phyloP scores from a whole-genome alignment of 1,284 basidiomycete species.

The Rhodotorula glutinis region DNA sequence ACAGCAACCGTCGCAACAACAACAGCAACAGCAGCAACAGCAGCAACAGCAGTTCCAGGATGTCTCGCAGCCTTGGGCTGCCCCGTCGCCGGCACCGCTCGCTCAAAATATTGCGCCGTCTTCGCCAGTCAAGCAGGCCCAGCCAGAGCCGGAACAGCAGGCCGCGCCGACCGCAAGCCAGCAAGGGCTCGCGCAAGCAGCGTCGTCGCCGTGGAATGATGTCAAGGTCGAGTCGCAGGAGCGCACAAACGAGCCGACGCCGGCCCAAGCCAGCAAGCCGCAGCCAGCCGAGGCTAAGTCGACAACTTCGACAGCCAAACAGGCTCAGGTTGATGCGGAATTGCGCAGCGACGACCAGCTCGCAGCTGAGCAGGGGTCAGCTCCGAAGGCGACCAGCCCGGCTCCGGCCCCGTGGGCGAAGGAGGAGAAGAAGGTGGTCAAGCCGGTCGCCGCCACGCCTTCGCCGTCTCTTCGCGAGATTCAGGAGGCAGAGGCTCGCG shows the following conservation, averaged over 20 bases:
- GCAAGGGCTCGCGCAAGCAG: no score
- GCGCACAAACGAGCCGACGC: no score
- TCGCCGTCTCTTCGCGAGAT: slow-evolving; percentile 77
- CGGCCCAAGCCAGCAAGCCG: slow-evolving; percentile 28
- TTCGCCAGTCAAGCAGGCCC: no score
- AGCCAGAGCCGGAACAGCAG: no score
- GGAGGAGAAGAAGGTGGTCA: slow-evolving; percentile 17
- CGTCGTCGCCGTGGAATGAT: no score
- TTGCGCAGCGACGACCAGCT: neutral
- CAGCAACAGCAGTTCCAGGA: slow-evolving; percentile 5
- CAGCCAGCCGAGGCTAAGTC: neutral
- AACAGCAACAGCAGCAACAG: slow-evolving; percentile 16
- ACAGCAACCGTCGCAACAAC: neutral
- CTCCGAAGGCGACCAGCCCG: slow-evolving; percentile 10
- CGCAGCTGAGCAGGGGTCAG: neutral
- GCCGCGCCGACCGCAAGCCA: no score
- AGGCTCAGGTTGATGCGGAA: no score
- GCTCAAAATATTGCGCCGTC: neutral
- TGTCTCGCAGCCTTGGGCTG: slow-evolving; percentile 1
- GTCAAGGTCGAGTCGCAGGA: no score
- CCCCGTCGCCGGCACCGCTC: neutral
- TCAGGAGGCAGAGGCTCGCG: slow-evolving; percentile 85
- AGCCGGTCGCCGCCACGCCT: slow-evolving; percentile 11
- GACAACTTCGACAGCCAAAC: no score
- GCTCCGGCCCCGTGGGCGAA: slow-evolving; percentile 45